Evolutionary conservation across 108 stramenopile genomes (phyloP).

Genomic region (Craspedostauros australis): DNA sequence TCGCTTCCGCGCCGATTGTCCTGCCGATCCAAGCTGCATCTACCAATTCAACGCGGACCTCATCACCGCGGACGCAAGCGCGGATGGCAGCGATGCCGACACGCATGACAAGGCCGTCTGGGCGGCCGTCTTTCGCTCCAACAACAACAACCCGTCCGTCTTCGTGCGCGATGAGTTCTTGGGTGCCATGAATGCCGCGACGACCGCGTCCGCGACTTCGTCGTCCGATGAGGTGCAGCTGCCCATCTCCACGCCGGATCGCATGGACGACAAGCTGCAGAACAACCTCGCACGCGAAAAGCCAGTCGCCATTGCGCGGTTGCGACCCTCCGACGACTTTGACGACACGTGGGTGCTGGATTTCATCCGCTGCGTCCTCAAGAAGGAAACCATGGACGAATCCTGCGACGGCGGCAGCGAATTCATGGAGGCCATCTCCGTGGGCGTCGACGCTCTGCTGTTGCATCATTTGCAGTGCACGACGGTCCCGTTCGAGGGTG

Average conservation of each 20-base stretch:
- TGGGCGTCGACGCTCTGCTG: slow-evolving; percentile 68
- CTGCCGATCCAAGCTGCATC: slow-evolving; percentile 40
- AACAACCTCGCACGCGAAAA: slow-evolving; percentile 7
- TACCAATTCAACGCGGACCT: slow-evolving; percentile 44
- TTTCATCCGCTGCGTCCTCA: slow-evolving; percentile 62
- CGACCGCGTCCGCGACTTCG: slow-evolving; percentile 1
- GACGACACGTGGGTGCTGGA: slow-evolving; percentile 46
- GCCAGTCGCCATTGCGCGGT: slow-evolving; percentile 72
- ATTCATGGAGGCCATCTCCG: slow-evolving; percentile 67
- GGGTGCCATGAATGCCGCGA: slow-evolving; percentile 59
- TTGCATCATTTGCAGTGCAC: slow-evolving; percentile 29
- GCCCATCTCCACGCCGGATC: not conserved
- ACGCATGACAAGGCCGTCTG: slow-evolving; percentile 24
- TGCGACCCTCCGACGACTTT: slow-evolving; percentile 34
- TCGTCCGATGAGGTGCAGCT: not conserved
- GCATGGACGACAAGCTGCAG: not conserved
- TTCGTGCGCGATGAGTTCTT: slow-evolving; percentile 75
- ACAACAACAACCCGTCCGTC: slow-evolving; percentile 72
- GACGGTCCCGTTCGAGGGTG: slow-evolving; percentile 42
- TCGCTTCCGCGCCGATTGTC: slow-evolving; percentile 53
- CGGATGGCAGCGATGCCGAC: slow-evolving; percentile 6
- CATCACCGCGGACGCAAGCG: slow-evolving; percentile 8
- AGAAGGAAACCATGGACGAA: slow-evolving; percentile 65
- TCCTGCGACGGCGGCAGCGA: slow-evolving; percentile 80
- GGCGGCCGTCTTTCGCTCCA: slow-evolving; percentile 76